A percentile compares a stretch with the other conserved stretches of the same genome.
These are phyloP conservation scores for Alternaria sp. DNA, from an alignment of 2,329 filamentous ascomycete species.

Conservation along the genomic window DNA sequence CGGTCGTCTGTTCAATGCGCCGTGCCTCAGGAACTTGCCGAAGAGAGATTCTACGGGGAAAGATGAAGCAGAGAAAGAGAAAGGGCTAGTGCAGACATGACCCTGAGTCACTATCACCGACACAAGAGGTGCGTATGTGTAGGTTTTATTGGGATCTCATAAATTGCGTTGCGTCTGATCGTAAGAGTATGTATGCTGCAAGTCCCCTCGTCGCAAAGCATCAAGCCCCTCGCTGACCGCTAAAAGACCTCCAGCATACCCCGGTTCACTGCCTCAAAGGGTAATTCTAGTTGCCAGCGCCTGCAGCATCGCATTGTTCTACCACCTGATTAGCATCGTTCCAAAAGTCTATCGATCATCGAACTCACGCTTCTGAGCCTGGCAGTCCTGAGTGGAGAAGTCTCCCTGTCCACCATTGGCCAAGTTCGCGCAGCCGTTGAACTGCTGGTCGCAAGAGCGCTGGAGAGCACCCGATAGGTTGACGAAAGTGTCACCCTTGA, in stretches of 20 bases:
- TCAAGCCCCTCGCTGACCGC: background rate
- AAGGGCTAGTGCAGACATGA: slow-evolving; percentile 7
- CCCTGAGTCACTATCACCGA: background rate
- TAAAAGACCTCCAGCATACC: background rate
- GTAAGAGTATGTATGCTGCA: background rate
- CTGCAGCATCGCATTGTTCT: slow-evolving; percentile 6
- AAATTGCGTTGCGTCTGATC: background rate
- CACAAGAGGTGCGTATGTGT: background rate
- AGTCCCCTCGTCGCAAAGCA: background rate
- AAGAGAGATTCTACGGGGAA: slow-evolving; percentile 22
- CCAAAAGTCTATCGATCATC: background rate
- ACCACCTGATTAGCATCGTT: background rate
- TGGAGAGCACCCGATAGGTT: slow-evolving; percentile 63
- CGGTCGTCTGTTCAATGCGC: slow-evolving; percentile 61
- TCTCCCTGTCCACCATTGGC: slow-evolving; percentile 59
- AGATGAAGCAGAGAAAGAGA: slow-evolving; percentile 27
- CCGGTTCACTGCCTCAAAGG: background rate
- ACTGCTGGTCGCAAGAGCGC: slow-evolving; percentile 68
- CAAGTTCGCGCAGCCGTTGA: slow-evolving; percentile 65
- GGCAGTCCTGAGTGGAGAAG: slow-evolving; percentile 59
- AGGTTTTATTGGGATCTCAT: background rate
- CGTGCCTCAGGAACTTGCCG: slow-evolving; percentile 54
- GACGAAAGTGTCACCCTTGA: slow-evolving; percentile 55
- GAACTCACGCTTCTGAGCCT: slow-evolving; percentile 56
- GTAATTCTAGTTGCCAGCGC: background rate